phyloP scores from a whole-genome alignment of 2,329 filamentous ascomycete species.

The Cladosporium sp. region DNA sequence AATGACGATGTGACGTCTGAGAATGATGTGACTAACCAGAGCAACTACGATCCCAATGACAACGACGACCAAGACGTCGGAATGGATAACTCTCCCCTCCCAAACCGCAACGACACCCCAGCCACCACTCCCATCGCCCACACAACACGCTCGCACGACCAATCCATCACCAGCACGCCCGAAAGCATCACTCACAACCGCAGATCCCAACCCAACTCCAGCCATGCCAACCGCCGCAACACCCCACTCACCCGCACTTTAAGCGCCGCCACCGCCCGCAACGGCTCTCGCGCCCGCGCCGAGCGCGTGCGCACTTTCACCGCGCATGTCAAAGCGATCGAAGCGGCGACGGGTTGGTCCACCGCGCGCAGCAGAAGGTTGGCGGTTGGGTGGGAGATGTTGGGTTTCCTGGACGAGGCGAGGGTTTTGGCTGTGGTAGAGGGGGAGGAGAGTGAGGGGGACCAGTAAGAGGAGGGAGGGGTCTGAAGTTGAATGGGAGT shows the following conservation, averaged over 20 bases:
- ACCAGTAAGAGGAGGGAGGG: too few relatives aligned
- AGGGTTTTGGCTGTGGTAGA: slow-evolving; percentile 18
- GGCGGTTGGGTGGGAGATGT: slow-evolving; percentile 20
- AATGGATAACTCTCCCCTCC: background rate
- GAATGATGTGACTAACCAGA: background rate
- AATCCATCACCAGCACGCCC: too few relatives aligned
- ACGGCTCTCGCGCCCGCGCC: background rate
- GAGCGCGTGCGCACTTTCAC: background rate
- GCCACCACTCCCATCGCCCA: too few relatives aligned
- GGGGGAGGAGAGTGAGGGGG: slow-evolving; percentile 7
- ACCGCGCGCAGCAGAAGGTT: slow-evolving; percentile 18
- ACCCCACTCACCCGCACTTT: too few relatives aligned
- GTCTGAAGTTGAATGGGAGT: too few relatives aligned
- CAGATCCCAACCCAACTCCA: too few relatives aligned
- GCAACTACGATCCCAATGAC: too few relatives aligned
- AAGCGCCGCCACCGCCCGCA: background rate
- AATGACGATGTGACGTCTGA: background rate
- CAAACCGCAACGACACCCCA: too few relatives aligned
- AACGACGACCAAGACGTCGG: background rate
- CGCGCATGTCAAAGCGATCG: slow-evolving; percentile 20
- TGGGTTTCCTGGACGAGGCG: slow-evolving; percentile 24
- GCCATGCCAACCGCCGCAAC: too few relatives aligned
- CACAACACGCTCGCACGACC: too few relatives aligned
- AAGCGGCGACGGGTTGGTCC: slow-evolving; percentile 15
- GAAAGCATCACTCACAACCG: too few relatives aligned